phyloP scores from a whole-genome alignment of 2,329 filamentous ascomycete species.

The Pleomassaria siparia region DNA sequence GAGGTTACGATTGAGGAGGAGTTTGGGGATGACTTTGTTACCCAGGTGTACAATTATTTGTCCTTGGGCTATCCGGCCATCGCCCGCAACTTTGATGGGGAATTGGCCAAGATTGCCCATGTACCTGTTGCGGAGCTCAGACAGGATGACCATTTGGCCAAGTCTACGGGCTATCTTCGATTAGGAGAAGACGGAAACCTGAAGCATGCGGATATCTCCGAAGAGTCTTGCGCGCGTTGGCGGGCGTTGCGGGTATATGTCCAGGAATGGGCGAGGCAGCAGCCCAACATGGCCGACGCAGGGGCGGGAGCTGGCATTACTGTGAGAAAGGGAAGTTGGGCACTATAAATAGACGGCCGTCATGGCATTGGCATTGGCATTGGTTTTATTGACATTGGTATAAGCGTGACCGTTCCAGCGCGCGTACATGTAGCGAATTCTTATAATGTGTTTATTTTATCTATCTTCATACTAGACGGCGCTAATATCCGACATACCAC shows the following conservation, averaged over 20 bases:
- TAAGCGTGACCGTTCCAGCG: conserved; percentile 1
- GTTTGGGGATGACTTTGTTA: conserved; percentile 82
- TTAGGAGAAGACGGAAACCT: conserved; percentile 50
- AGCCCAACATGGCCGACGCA: conserved; percentile 63
- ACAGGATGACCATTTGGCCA: conserved; percentile 66
- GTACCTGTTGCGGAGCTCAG: conserved; percentile 70
- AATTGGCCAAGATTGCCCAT: conserved; percentile 78
- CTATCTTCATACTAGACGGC: background rate
- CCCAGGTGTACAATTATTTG: conserved; percentile 96
- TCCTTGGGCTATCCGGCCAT: conserved; percentile 88
- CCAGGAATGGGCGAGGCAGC: conserved; percentile 84
- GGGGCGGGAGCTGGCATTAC: conserved; percentile 45
- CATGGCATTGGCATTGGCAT: background rate
- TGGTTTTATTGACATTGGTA: background rate
- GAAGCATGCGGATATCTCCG: conserved; percentile 53
- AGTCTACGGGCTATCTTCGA: conserved; percentile 72
- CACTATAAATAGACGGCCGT: conserved; percentile 23
- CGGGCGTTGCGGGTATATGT: conserved; percentile 81
- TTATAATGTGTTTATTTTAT: too few species aligned
- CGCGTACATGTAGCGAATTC: background rate
- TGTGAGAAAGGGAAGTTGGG: conserved; percentile 54
- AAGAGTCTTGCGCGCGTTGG: conserved; percentile 71
- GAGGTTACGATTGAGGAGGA: conserved; percentile 60
- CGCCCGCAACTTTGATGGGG: conserved; percentile 79
- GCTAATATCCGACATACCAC: background rate